Base-by-base conservation (phyloP, 768 basidiomycete genomes). In the Kwoniella newhampshirensis region DNA sequence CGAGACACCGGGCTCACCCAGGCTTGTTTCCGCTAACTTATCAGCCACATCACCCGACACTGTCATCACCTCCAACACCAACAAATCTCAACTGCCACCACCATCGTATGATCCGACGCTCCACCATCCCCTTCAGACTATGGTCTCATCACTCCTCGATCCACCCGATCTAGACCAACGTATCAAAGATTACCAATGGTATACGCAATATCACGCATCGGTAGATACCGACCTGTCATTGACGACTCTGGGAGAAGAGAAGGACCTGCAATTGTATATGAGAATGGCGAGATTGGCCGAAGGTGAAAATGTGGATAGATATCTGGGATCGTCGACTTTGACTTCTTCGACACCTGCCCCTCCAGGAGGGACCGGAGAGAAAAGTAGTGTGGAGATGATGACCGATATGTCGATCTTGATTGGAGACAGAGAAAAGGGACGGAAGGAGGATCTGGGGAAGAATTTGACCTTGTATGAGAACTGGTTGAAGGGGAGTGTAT, bases 131-230 rank as follows among this genome's bases (percentile, higher is more conserved):
- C 85, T 87, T 1, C 85, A 83, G 59, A 78, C 70, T 1, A 78
- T 89, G 26, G 86, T 86, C 13, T 78, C 69, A 37, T 78, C 81
- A 11, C 78, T 85, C 13, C 78, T 65, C 12, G 60, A 68, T 44
- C 67, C 70, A 9, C 55, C 62, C 7, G 60, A 64, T 26, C 56
- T 68, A n/a, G 63, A 66, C 9, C 62, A 64, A 37, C 45, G 65
- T 7, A 61, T 59, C 49, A 59, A 65, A 20, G 70, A 72, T 30
- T 68, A 67, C 51, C 65, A 67, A 44, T 67, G 63, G 67, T 66
- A 74, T 49, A 69, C 62, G 2, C 64, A 65, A 27, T 75, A 75
- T 46, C 74, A 71, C 43, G 63, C 64, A 11, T 58, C 64, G 8
- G 63, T 68, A 13, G 51, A 68, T n/a, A 62, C 67, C 1, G 32